Evolutionary conservation across 371 early-diverging fungal species (phyloP).

Genomic region (Choanephora cucurbitarum): DNA sequence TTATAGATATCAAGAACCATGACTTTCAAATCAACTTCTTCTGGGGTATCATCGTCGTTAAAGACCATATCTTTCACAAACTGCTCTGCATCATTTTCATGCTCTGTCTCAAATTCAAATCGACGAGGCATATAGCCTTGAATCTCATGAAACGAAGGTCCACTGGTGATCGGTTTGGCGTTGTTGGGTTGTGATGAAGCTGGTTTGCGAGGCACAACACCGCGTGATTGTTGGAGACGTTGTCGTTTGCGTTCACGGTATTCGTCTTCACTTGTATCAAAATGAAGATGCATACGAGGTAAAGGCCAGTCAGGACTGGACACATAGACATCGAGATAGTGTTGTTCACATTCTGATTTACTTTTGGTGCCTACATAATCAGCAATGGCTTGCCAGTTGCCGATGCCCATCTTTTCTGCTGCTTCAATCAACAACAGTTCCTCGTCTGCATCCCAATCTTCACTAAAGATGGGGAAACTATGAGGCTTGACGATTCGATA

Average conservation of each 20-base stretch:
- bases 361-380: constrained; percentile 93
- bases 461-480: constrained; percentile 84
- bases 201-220: constrained; percentile 35
- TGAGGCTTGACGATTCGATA: constrained; percentile 89
- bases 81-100: constrained; percentile 95
- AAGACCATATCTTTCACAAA: constrained; percentile 93
- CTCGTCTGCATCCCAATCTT: constrained; percentile 97
- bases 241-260: constrained; percentile 43
- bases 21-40: constrained; percentile 89
- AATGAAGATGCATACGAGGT: constrained; percentile 62
- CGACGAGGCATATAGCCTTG: constrained; percentile 98
- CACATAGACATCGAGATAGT: constrained; percentile 89
- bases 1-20: constrained; percentile 95
- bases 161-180: constrained; percentile 74
- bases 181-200: constrained; percentile 29
- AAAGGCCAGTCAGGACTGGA: constrained; percentile 76
- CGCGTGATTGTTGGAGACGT: constrained; percentile 46
- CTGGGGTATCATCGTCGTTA: constrained; percentile 82
- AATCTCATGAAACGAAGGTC: constrained; percentile 95
- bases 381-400: constrained; percentile 97
- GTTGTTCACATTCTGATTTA: constrained; percentile 85
- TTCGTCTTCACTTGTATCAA: constrained; percentile 45
- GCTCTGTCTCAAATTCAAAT: constrained; percentile 96
- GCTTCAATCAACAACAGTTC: constrained; percentile 95
- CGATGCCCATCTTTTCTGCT: constrained; percentile 90